Evolutionary conservation across 129 eudicot species (phyloP).

Genomic region (Kitagawia praeruptora): DNA sequence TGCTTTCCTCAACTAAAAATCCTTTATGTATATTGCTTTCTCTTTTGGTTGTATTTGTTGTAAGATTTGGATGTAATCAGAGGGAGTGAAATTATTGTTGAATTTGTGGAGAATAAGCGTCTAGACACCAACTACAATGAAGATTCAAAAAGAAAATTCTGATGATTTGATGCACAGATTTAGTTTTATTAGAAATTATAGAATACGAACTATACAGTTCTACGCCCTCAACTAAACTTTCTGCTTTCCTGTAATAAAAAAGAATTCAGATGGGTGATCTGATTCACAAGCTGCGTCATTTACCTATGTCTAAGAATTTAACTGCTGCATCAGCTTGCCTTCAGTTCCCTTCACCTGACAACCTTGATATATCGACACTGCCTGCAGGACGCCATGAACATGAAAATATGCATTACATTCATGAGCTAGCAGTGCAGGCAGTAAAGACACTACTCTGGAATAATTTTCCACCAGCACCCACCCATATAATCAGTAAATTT

Average conservation of each 20-base stretch:
- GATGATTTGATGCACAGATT: no score
- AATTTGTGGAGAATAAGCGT: no score
- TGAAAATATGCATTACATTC: neutral
- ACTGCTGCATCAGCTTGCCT: constrained; percentile 3
- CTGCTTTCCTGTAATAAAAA: neutral
- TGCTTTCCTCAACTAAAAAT: no score
- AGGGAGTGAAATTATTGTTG: no score
- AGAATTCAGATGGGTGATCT: neutral
- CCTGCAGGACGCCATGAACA: neutral
- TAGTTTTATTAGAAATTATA: neutral
- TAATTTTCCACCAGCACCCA: neutral
- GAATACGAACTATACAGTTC: neutral
- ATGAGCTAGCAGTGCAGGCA: neutral
- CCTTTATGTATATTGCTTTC: no score
- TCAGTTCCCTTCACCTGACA: neutral
- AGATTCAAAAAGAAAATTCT: no score
- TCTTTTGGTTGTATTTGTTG: no score
- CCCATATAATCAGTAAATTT: neutral
- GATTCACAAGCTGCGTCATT: neutral
- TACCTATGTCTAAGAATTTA: neutral
- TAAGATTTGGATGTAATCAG: no score
- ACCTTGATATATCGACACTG: neutral
- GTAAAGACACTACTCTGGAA: neutral
- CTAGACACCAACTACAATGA: no score
- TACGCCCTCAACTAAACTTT: neutral